Percentiles rank a stretch among this genome's conserved stretches.
phyloP scores from a whole-genome alignment of 805 yeast species.

The Metschnikowia koreensis region DNA sequence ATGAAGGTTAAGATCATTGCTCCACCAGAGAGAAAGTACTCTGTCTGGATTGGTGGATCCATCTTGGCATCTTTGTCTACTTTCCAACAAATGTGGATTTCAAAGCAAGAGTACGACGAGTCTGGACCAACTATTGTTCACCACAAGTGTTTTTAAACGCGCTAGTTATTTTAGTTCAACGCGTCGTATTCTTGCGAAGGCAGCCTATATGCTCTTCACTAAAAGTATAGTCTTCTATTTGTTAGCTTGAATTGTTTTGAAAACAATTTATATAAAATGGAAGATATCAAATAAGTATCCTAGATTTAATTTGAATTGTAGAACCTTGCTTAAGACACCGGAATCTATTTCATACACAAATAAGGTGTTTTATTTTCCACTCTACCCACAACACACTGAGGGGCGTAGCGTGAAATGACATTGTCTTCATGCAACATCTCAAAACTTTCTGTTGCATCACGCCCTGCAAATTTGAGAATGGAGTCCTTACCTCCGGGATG shows the following conservation, averaged over 20 bases:
- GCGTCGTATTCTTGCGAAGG: slow-evolving; percentile 16
- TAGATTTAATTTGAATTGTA: slow-evolving; percentile 4
- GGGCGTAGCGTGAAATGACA: slow-evolving; percentile 50
- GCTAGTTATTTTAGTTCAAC: slow-evolving; percentile 5
- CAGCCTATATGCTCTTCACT: slow-evolving; percentile 8
- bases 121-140: slow-evolving; percentile 99
- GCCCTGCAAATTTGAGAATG: slow-evolving; percentile 46
- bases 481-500: slow-evolving; percentile 66
- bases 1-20: slow-evolving; percentile 99
- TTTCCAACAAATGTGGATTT: slow-evolving; percentile 99
- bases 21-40: slow-evolving; percentile 99
- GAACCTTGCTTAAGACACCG: neutral
- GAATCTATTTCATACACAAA: slow-evolving; percentile 29
- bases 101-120: slow-evolving; percentile 99
- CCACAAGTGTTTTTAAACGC: slow-evolving; percentile 83
- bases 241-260: slow-evolving; percentile 15
- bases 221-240: slow-evolving; percentile 11
- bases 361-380: slow-evolving; percentile 46
- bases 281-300: slow-evolving; percentile 11
- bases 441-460: slow-evolving; percentile 49
- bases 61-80: slow-evolving; percentile 97
- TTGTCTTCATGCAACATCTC: slow-evolving; percentile 58
- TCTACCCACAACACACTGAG: slow-evolving; percentile 48
- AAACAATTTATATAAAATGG: slow-evolving; percentile 14
- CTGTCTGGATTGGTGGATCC: slow-evolving; percentile 99